Evolutionary conservation across 257 asterid species (phyloP), one percentile per base, ranked within the genome.

Genomic region (Dorcoceras hygrometricum): DNA sequence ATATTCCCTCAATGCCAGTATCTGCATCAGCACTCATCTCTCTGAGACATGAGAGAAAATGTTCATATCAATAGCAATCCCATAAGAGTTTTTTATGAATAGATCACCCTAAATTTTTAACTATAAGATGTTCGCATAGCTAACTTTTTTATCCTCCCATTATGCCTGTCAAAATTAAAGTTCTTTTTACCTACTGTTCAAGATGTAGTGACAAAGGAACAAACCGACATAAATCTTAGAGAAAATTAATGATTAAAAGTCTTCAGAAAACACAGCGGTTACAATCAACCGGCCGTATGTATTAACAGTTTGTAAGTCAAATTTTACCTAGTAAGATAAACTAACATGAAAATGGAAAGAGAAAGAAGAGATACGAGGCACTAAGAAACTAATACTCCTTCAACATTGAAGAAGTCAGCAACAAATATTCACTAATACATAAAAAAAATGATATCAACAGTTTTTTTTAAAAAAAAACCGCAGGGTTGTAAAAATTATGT

Each of bases 1-100:
- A 66, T 76, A 94, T 90, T 62, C 96, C 97, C 16, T 80, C 85
- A 70, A 90, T 73, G 31, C 89, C 96, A 4, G 78, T 67, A 67
- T 77, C 87, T 80, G 75, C 84, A 57, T 76, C 86, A 59, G 75
- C 71, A 73, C 65, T 80, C 58, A 26, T 64, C 61, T 84, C 87
- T 68, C 97, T 93, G 73, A 63, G 73, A 51, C 80, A 83, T 67
- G 61, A 58, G 60, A 36, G 51, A 55, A 29, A 26, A 34, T 28
- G 8, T 31, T 23, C 48, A 22, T 25, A 71, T 36, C 4, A 63
- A 32, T 62, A 23, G 12, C 25, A 60, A 34, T 50, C 23, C 48
- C 18, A 67, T 20, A 68, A 63, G 50, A 71, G 43, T 59, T 24
- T 34, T 51, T 63, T 56, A 67, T 43, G 10, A 63, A 5, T 5